Conservation (phyloP, 2,329 filamentous ascomycete species). For the Volutella citrinella region DNA sequence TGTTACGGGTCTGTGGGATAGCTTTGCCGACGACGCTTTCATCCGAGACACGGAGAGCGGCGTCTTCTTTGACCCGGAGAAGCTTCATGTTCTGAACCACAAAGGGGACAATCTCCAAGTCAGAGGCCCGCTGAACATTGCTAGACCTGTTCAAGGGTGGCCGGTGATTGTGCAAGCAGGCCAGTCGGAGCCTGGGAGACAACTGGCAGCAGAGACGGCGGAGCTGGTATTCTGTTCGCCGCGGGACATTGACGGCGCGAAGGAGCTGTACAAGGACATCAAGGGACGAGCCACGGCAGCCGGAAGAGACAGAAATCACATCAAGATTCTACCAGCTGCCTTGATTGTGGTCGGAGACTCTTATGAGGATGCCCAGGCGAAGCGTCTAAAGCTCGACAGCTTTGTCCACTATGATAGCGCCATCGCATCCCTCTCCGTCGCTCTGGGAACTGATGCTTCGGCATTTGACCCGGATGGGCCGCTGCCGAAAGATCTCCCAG, state of each 20-base stretch:
- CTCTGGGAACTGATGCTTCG: slow-evolving; percentile 45
- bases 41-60: slow-evolving; percentile 45
- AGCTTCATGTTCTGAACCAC: slow-evolving; percentile 51
- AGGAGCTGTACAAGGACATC: slow-evolving; percentile 49
- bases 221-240: slow-evolving; percentile 52
- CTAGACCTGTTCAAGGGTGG: slow-evolving; percentile 51
- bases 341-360: slow-evolving; percentile 48
- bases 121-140: slow-evolving; percentile 45
- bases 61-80: slow-evolving; percentile 48
- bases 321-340: slow-evolving; percentile 52
- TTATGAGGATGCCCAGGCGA: slow-evolving; percentile 45
- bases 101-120: slow-evolving; percentile 34
- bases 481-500: slow-evolving; percentile 46
- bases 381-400: slow-evolving; percentile 47
- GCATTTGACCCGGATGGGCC: slow-evolving; percentile 46
- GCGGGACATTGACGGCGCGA: slow-evolving; percentile 41
- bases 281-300: slow-evolving; percentile 44
- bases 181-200: slow-evolving; percentile 48
- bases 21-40: slow-evolving; percentile 55
- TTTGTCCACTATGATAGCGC: slow-evolving; percentile 53
- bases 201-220: slow-evolving; percentile 51
- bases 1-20: slow-evolving; percentile 51
- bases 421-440: slow-evolving; percentile 49
- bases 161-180: slow-evolving; percentile 55
- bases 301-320: slow-evolving; percentile 41